phyloP scores from a whole-genome alignment of 768 basidiomycete species.

The Psilocybe cyanescens region DNA sequence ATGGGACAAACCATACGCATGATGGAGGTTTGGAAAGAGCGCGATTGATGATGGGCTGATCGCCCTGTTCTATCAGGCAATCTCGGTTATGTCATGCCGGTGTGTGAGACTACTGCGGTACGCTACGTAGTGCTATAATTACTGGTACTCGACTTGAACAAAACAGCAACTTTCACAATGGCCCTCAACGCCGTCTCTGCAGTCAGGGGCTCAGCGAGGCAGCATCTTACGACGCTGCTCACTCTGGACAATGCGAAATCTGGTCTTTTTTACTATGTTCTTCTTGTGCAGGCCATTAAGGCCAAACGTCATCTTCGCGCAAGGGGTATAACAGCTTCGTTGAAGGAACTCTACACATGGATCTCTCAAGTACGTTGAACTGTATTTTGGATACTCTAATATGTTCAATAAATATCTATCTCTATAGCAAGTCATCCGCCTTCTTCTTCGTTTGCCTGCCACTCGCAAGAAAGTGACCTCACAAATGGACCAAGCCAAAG shows the following conservation, averaged over 20 bases:
- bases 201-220: constrained; percentile 18
- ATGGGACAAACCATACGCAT: constrained; percentile 30
- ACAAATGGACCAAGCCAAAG: constrained; percentile 67
- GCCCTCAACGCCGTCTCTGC: constrained; percentile 19
- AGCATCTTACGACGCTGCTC: constrained; percentile 17
- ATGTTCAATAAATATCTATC: not conserved
- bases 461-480: constrained; percentile 60
- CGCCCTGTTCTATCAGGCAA: too few species aligned
- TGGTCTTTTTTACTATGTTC: constrained; percentile 59
- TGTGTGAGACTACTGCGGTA: not conserved
- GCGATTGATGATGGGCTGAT: not conserved
- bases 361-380: constrained; percentile 47
- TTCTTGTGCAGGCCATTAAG: constrained; percentile 55
- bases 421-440: constrained; percentile 54
- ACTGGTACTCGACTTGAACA: constrained; percentile 2
- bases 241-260: constrained; percentile 57
- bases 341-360: constrained; percentile 57
- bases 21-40: constrained; percentile 18
- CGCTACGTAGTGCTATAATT: not conserved
- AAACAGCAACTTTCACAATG: constrained; percentile 15
- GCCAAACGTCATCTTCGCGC: constrained; percentile 66
- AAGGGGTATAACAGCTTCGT: constrained; percentile 53
- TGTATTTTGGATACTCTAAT: not conserved
- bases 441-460: constrained; percentile 65
- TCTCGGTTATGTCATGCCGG: constrained; percentile 10